Evolutionary conservation across 495 filamentous ascomycete species (phyloP), one percentile per base, ranked within the genome.

Genomic region (Pyrenula massariospora): DNA sequence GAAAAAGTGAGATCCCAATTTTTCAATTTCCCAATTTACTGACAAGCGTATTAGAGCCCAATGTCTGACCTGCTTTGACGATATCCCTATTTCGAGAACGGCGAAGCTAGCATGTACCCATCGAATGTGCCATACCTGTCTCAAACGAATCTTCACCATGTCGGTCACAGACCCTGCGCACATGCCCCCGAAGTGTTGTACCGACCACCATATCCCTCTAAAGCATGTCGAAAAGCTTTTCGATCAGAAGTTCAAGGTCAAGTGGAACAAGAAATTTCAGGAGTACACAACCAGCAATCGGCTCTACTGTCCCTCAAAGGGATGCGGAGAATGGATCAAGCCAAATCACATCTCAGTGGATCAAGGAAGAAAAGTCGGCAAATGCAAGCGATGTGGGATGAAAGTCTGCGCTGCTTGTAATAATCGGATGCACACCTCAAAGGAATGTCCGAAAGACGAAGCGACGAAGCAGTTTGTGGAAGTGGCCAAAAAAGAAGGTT

Each of bases 151-250:
- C 59, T 94, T 93, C 66, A 80, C 71, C 22, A 71, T 86, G 42
- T 90, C 87, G 20, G 70, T 89, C 57, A 84, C 75, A 36, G 86
- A 91, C 65, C 85, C 87, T 0, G 77, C 81, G 25, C 82, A 85
- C 62, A 91, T 92, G 86, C 87, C 89, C 10, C 89, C 89, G 0
- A 78, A 71, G 60, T 94, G 89, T 62, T 94, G 89, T 67, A 85
- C 79, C 2, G 55, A 75, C 21, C 81, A 87, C 36, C 78, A 80
- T 60, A 90, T 94, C 57, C 82, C 88, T 0, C 68, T 87, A 19
- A 82, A 83, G 59, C 78, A 87, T 60, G 88, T 91, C n/a, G 84
- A 88, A 22, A 74, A 74, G 24, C 69, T 92, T 56, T 89, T 92
- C 66, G 81, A 84, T 59, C 62, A 73, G 58, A 73, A 79, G 55